Percentiles rank a stretch among this genome's conserved stretches.
Evolutionary conservation across 148 eudicot species (phyloP).

Genomic region (Arbutus unedo): DNA sequence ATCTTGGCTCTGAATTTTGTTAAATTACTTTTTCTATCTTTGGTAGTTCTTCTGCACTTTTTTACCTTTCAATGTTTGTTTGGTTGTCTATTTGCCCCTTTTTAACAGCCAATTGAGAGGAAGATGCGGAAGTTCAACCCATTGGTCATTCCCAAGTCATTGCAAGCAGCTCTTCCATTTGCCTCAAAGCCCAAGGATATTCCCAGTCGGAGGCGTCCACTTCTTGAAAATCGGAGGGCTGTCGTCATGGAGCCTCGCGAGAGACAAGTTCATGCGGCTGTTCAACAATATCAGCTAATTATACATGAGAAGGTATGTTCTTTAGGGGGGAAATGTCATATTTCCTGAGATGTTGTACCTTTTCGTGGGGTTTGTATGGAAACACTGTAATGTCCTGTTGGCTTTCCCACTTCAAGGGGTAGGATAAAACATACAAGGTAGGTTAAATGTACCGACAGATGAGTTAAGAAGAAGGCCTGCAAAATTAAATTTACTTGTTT

Average conservation of each 20-base stretch:
- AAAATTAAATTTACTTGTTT: neutral
- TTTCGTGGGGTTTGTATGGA: neutral
- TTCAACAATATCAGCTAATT: conserved; percentile 64
- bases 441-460: neutral
- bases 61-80: neutral
- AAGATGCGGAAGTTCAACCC: conserved; percentile 71
- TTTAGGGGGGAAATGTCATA: neutral
- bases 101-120: conserved; percentile 73
- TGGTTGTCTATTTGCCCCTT: neutral
- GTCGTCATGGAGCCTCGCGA: conserved; percentile 75
- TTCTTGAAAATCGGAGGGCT: conserved; percentile 49
- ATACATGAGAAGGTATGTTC: conserved; percentile 61
- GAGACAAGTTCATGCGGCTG: conserved; percentile 34
- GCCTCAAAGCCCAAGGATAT: conserved; percentile 74
- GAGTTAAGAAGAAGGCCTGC: neutral
- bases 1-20: neutral
- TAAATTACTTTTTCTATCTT: neutral
- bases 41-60: neutral
- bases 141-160: conserved; percentile 64
- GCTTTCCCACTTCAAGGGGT: neutral
- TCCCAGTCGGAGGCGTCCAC: conserved; percentile 36
- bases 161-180: conserved; percentile 74
- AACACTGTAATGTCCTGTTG: neutral
- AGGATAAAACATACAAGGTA: neutral
- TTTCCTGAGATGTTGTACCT: neutral